phyloP scores from a whole-genome alignment of 805 yeast species.

The Candida fluviatilis region DNA sequence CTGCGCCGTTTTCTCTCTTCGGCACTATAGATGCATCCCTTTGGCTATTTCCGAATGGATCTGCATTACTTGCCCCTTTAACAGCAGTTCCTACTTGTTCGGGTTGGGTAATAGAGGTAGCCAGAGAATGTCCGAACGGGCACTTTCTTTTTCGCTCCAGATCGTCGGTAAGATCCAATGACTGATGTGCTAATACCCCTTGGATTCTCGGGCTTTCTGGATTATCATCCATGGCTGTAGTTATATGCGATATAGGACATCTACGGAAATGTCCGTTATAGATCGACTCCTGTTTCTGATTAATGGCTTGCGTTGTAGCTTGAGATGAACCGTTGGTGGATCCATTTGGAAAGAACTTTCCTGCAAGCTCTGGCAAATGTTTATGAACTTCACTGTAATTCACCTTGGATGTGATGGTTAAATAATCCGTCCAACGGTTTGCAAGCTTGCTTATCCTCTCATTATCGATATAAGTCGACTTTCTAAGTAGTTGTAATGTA shows the following conservation, averaged over 20 bases:
- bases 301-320: constrained; percentile 1
- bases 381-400: constrained; percentile 32
- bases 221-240: constrained; percentile 16
- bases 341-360: constrained; percentile 1
- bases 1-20: too few species aligned
- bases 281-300: neutral
- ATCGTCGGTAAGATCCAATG: constrained; percentile 12
- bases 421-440: constrained; percentile 3
- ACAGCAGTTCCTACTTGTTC: too few species aligned
- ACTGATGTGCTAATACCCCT: constrained; percentile 32
- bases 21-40: too few species aligned
- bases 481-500: neutral
- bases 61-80: too few species aligned
- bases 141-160: constrained; percentile 20
- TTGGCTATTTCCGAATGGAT: too few species aligned
- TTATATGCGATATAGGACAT: constrained; percentile 24
- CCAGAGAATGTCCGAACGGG: constrained; percentile 27
- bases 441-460: constrained; percentile 1
- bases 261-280: constrained; percentile 9
- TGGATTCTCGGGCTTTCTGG: constrained; percentile 7
- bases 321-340: neutral
- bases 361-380: constrained; percentile 23
- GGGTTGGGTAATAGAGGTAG: neutral
- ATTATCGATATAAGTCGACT: constrained; percentile 1
- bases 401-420: constrained; percentile 2